Base-by-base conservation (phyloP, 441 rosid genomes). In the Corymbia calophylla region DNA sequence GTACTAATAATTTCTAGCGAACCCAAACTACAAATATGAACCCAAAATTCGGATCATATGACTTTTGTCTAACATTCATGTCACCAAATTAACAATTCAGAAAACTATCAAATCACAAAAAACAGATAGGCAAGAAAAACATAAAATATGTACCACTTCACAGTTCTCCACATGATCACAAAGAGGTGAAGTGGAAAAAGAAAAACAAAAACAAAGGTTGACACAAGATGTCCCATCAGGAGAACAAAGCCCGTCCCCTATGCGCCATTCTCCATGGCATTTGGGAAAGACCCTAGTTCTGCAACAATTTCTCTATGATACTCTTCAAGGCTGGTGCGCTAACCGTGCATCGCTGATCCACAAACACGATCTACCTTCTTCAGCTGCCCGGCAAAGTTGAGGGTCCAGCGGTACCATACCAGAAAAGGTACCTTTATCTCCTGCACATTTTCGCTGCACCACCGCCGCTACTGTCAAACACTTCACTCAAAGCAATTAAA, bases 341-440 rank as follows among this genome's bases (percentile, higher is more conserved):
- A 8, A 90, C 93, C 21, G 90, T 86, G 87, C 99, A 97, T 88
- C 92, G 94, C 93, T 89, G 91, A 90, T 94, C 97, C 14, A 92
- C 91, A 89, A 97, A 91, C 99, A 97, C 18, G 98, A 97, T 91
- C 95, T 94, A 84, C 98, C 99, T 93, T 97, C 97, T 91, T 96
- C 98, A 8, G 99, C 97, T 32, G 99, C 99, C 95, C 93, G 95
- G 91, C 99, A 96, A 48, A 98, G 99, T 88, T 96, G 97, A 56
- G 99, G 99, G 94, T 98, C 99, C 93, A 98, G 90, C 3, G 99
- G 99, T 55, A 98, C 97, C 93, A 95, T 98, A 29, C 99, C 99
- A 8, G 96, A 92, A 97, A 98, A 29, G 96, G 95, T 23, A 98
- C 95, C 49, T 92, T 95, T 99, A 97, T 96, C 89, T 98, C 99